Evolutionary conservation across 129 eudicot genomes (phyloP).

Genomic region (Flaveria brownii): DNA sequence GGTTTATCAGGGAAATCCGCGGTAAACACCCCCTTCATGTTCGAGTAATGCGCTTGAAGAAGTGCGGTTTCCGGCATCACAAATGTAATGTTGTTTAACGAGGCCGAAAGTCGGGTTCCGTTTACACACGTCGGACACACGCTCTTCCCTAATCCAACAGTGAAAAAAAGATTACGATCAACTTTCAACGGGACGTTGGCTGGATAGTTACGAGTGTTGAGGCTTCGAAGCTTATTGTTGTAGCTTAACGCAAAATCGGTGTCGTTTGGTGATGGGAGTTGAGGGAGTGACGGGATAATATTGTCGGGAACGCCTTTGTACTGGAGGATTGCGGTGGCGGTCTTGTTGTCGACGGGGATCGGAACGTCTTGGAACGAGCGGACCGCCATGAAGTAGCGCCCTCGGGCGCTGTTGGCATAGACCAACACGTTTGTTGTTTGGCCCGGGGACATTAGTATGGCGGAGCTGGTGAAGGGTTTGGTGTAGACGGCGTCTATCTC

Average conservation of each 20-base stretch:
- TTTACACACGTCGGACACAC: constrained; percentile 41
- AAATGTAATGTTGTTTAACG: constrained; percentile 44
- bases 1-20: constrained; percentile 41
- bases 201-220: constrained; percentile 39
- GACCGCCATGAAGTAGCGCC: constrained; percentile 31
- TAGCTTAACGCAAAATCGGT: constrained; percentile 37
- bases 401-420: constrained; percentile 24
- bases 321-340: constrained; percentile 45
- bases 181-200: constrained; percentile 47
- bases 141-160: constrained; percentile 44
- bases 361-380: constrained; percentile 30
- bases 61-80: constrained; percentile 36
- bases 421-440: constrained; percentile 59
- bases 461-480: constrained; percentile 43
- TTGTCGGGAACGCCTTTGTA: constrained; percentile 32
- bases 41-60: constrained; percentile 36
- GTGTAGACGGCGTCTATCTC: constrained; percentile 37
- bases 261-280: constrained; percentile 38
- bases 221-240: constrained; percentile 42
- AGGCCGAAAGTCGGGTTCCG: constrained; percentile 33
- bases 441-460: constrained; percentile 44
- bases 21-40: constrained; percentile 33
- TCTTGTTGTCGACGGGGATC: constrained; percentile 27
- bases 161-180: constrained; percentile 37
- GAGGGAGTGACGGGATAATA: constrained; percentile 39